Percentiles rank a stretch among this genome's conserved stretches.
Evolutionary conservation across 169 alveolate genomes (phyloP).

Genomic region (Plasmodium gaboni): DNA sequence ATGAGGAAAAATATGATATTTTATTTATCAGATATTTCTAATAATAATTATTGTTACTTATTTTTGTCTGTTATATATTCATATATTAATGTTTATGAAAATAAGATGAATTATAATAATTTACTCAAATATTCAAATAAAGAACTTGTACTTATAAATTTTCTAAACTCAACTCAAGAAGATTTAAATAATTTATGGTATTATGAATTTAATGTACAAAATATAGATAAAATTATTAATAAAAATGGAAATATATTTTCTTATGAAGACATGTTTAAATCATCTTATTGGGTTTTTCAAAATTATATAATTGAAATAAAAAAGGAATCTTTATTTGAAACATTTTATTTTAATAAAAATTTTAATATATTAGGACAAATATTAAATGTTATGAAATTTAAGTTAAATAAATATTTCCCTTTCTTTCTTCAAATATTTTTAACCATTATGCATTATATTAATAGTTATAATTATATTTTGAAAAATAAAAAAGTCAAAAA

Average conservation of each 20-base stretch:
- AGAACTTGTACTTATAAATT: slow-evolving; percentile 28
- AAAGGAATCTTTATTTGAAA: slow-evolving; percentile 49
- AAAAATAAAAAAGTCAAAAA: slow-evolving; percentile 18
- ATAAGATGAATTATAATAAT: slow-evolving; percentile 34
- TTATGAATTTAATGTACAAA: slow-evolving; percentile 10
- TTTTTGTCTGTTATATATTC: slow-evolving; percentile 45
- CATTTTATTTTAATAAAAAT: slow-evolving; percentile 24
- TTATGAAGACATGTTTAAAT: slow-evolving; percentile 52
- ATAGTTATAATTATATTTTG: slow-evolving; percentile 26
- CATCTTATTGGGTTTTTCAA: slow-evolving; percentile 38
- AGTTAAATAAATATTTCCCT: slow-evolving; percentile 30
- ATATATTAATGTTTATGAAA: slow-evolving; percentile 50
- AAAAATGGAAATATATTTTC: slow-evolving; percentile 12
- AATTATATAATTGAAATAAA: slow-evolving; percentile 65
- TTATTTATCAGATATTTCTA: slow-evolving; percentile 47
- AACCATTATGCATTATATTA: slow-evolving; percentile 59
- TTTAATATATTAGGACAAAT: slow-evolving; percentile 33
- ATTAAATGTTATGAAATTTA: slow-evolving; percentile 59
- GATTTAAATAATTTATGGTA: slow-evolving; percentile 28
- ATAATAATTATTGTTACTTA: slow-evolving; percentile 53
- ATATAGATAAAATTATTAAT: not conserved
- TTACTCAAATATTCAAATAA: slow-evolving; percentile 47
- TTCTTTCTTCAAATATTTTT: slow-evolving; percentile 54
- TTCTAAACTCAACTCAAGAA: slow-evolving; percentile 16
- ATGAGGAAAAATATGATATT: slow-evolving; percentile 54